A percentile compares a stretch with the other conserved stretches of the same genome.
Evolutionary conservation across 1,284 basidiomycete species (phyloP).

Genomic region (Taiwanofungus camphoratus): DNA sequence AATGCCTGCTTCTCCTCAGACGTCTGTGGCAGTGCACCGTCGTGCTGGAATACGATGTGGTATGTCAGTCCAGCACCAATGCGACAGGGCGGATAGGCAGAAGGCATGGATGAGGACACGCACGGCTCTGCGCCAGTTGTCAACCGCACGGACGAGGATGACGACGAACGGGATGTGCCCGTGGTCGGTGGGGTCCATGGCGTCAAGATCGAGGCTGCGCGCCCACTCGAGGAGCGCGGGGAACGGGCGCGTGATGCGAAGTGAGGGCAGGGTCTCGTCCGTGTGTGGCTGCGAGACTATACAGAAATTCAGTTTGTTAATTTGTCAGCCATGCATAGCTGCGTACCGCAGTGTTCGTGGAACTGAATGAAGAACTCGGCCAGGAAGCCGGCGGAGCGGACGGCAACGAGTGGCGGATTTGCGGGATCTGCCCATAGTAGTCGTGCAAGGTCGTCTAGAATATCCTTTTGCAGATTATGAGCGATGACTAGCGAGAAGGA

Average conservation of each 20-base stretch:
- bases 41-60: conserved; percentile 50
- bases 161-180: conserved; percentile 84
- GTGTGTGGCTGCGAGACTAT: conserved; percentile 26
- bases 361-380: conserved; percentile 87
- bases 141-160: conserved; percentile 78
- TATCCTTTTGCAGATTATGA: conserved; percentile 62
- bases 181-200: conserved; percentile 82
- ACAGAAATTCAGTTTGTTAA: conserved; percentile 6
- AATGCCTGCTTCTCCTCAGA: conserved; percentile 75
- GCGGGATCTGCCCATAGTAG: conserved; percentile 62
- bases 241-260: conserved; percentile 89
- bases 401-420: conserved; percentile 65
- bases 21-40: conserved; percentile 56
- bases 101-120: conserved; percentile 19
- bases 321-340: neutral
- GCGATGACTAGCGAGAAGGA: conserved; percentile 71
- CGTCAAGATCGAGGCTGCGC: conserved; percentile 61
- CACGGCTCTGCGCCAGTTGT: conserved; percentile 74
- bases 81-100: neutral
- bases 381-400: conserved; percentile 82
- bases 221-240: conserved; percentile 73
- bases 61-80: neutral
- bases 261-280: conserved; percentile 55
- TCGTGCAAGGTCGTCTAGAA: conserved; percentile 55
- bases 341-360: conserved; percentile 73